Base-by-base conservation (phyloP, 2,329 filamentous ascomycete species). In the Hypoxylon sp. region DNA sequence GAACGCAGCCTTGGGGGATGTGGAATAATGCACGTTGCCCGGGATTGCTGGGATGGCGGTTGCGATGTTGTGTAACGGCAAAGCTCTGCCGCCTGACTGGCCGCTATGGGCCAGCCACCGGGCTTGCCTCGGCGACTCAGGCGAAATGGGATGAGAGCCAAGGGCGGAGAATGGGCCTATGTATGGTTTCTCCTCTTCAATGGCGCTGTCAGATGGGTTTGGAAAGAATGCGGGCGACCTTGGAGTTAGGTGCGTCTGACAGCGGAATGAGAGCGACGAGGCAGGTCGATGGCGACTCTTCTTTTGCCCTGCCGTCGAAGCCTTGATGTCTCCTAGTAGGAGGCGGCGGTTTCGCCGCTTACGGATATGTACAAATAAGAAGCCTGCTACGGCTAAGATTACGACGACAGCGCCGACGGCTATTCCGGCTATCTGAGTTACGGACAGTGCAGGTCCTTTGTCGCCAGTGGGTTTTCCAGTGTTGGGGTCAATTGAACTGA, bases 181-280 rank as follows among this genome's bases (percentile, higher is more conserved):
- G 32, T 63, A 67, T 17, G 24, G 50, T 50, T 77, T 78, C 42
- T 79, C 78, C 13, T 78, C 77, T 29, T 77, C 76, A 3, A 76
- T 74, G 3, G 73, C 62, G 0, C 57, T 32, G 13, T 69, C 63
- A 5, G 70, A 65, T 13, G 67, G 46, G 46, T 67, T 71, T 4
- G 71, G 73, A 72, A 80, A 80, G 72, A 81, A 81, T 39, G 75
- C 73, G 0, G 82, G 80, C 0, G 80, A 81, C 15, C 79, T 75
- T 1, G 81, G 80, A 7, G 80, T 80, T 24, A 84, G 74, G 58
- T 81, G 81, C 0, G 84, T 82, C 63, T 85, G 83, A 76, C 86
- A 87, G 32, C 82, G 81, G 76, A 87, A 87, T 1, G 83, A 86
- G 29, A 87, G 79, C 3, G 83, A 81, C 0, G 85, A 86, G 13